Evolutionary conservation across 768 basidiomycete species (phyloP), one percentile per base, ranked within the genome.

Genomic region (Podaxis sp.): DNA sequence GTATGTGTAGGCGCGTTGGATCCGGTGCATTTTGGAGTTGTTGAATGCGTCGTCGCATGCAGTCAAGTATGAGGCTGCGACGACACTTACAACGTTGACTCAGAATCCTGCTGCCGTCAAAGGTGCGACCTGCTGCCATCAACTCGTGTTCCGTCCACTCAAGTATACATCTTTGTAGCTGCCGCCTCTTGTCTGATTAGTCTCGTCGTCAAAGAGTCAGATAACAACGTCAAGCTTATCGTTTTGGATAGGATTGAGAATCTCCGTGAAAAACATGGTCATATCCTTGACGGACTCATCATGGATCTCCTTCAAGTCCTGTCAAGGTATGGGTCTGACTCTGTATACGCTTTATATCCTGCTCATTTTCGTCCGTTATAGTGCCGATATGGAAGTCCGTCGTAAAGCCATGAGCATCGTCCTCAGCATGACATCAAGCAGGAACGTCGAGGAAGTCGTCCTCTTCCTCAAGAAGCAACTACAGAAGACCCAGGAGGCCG

Each of bases 171-270:
- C 23, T 36, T 50, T 28, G 7, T 48, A 96, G 95, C 96, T 63
- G 91, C 95, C 51, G 95, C 95, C 3, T 84, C 88, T 7, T 90
- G 85, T 64, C 87, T 96, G 64, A 92, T 97, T 67, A 90, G 85
- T 64, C 85, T 98, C 50, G 88, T 95, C 62, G 81, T 90, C 72
- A 96, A 95, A 75, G 96, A 98, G 74, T 93, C 95, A 1, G 96
- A 98, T 76, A 99, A 98, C 76, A 99, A 99, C 67, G 96, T 98
- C 73, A 98, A 98, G 74, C 83, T 98, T 48, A 98, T 98, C 61
- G 96, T 98, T 16, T 81, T 99, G 25, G 92, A 96, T 69, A 87
- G 97, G 48, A 82, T 99, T 37, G 92, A 98, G 57, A 75, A 74
- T 36, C 79, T 99, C 21, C 85, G 92, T 47, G 78, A 86, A 4